phyloP scores from a whole-genome alignment of 345 rosid genomes.

The Melaleuca quinquenervia region DNA sequence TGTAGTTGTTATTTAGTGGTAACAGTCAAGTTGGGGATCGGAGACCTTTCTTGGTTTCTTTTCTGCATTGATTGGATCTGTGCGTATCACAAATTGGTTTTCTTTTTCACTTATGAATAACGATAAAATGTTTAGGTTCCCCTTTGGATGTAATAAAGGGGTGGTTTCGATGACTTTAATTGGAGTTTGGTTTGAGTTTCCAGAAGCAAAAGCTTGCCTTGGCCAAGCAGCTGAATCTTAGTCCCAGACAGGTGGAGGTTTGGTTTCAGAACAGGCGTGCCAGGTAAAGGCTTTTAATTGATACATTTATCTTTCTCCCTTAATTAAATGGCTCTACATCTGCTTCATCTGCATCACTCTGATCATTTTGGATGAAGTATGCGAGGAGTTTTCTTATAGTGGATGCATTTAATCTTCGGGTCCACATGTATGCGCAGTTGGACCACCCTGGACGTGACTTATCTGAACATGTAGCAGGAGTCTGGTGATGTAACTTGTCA shows the following conservation, averaged over 20 bases:
- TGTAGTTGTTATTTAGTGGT: neutral
- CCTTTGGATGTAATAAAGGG: neutral
- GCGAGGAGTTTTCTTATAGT: neutral
- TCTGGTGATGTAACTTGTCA: neutral
- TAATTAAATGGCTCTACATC: neutral
- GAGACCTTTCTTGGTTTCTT: neutral
- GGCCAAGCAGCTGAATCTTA: constrained; percentile 68
- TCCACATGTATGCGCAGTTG: neutral
- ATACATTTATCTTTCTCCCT: neutral
- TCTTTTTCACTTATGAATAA: neutral
- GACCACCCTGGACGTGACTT: neutral
- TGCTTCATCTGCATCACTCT: neutral
- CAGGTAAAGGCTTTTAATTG: constrained; percentile 31
- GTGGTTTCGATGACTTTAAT: neutral
- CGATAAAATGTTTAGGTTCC: neutral
- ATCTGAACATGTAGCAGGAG: neutral
- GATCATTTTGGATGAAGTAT: neutral
- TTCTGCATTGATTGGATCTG: neutral
- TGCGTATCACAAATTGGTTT: neutral
- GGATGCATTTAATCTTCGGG: neutral
- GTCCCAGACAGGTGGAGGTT: constrained; percentile 83
- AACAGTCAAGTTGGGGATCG: neutral
- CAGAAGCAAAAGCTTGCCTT: constrained; percentile 77
- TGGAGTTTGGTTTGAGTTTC: constrained; percentile 1
- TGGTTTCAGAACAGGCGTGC: constrained; percentile 95